Conservation (phyloP, 306 rosid species). For the Vigna radiata region DNA sequence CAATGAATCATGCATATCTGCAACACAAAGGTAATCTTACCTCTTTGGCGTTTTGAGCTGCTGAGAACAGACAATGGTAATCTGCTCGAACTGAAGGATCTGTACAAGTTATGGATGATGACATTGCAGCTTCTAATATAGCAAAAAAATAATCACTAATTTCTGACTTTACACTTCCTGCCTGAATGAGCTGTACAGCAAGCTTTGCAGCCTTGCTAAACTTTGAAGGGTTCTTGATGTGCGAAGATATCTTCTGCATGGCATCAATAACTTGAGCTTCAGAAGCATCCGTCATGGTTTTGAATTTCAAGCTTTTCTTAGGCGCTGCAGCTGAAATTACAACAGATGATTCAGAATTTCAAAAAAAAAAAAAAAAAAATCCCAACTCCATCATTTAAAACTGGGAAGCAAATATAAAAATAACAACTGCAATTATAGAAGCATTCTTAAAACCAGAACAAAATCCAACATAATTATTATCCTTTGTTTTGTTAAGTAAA, state of each 20-base stretch:
- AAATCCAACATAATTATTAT: background rate
- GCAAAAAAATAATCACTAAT: constrained; percentile 71
- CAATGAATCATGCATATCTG: background rate
- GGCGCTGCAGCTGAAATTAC: constrained; percentile 61
- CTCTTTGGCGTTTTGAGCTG: constrained; percentile 65
- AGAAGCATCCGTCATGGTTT: constrained; percentile 86
- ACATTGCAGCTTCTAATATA: constrained; percentile 85
- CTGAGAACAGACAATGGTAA: constrained; percentile 75
- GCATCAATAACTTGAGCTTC: constrained; percentile 86
- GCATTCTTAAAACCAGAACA: constrained; percentile 25
- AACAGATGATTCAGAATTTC: constrained; percentile 31
- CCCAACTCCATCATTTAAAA: background rate
- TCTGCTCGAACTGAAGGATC: constrained; percentile 82
- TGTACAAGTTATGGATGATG: constrained; percentile 66
- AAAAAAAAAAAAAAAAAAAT: background rate
- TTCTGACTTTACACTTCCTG: constrained; percentile 86
- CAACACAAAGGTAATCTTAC: constrained; percentile 51
- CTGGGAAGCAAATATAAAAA: background rate
- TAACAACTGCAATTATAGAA: background rate
- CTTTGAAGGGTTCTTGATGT: constrained; percentile 82
- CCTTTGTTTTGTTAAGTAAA: background rate
- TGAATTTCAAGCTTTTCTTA: constrained; percentile 82
- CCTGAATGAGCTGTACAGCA: constrained; percentile 84
- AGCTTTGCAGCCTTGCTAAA: constrained; percentile 90
- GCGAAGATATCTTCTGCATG: constrained; percentile 90